phyloP scores from a whole-genome alignment of 2,329 filamentous ascomycete genomes.

The Mariannaea elegans region DNA sequence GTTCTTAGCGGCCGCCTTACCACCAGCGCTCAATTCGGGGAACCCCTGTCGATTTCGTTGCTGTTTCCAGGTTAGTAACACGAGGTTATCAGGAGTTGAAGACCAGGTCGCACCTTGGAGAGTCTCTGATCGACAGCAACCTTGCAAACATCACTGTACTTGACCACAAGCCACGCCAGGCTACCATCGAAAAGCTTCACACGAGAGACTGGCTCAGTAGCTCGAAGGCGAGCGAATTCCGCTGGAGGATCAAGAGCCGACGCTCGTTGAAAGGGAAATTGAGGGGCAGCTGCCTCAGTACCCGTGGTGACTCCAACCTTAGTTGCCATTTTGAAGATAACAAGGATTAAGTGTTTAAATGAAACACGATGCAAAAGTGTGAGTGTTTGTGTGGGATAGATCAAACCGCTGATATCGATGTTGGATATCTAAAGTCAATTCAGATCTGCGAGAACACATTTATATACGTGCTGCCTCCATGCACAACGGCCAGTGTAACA shows the following conservation, averaged over 20 bases:
- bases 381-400: too few species aligned
- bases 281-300: slow-evolving; percentile 5
- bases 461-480: too few species aligned
- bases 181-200: slow-evolving; percentile 58
- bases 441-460: too few species aligned
- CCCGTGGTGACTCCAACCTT: background rate
- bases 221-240: slow-evolving; percentile 54
- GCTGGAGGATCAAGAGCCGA: slow-evolving; percentile 48
- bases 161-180: slow-evolving; percentile 57
- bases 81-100: background rate
- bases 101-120: slow-evolving; percentile 49
- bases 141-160: slow-evolving; percentile 56
- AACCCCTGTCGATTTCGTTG: slow-evolving; percentile 54
- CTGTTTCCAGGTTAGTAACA: slow-evolving; percentile 30
- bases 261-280: slow-evolving; percentile 33
- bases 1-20: slow-evolving; percentile 57
- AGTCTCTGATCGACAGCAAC: slow-evolving; percentile 56
- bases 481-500: too few species aligned
- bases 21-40: slow-evolving; percentile 56
- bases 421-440: too few species aligned
- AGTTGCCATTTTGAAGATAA: slow-evolving; percentile 12
- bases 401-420: too few species aligned
- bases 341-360: too few species aligned
- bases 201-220: slow-evolving; percentile 53
- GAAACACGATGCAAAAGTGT: too few species aligned